A percentile compares a stretch with the other conserved stretches of the same genome.
phyloP scores from a whole-genome alignment of 352 stramenopile species.

The Phytophthora citrophthora region DNA sequence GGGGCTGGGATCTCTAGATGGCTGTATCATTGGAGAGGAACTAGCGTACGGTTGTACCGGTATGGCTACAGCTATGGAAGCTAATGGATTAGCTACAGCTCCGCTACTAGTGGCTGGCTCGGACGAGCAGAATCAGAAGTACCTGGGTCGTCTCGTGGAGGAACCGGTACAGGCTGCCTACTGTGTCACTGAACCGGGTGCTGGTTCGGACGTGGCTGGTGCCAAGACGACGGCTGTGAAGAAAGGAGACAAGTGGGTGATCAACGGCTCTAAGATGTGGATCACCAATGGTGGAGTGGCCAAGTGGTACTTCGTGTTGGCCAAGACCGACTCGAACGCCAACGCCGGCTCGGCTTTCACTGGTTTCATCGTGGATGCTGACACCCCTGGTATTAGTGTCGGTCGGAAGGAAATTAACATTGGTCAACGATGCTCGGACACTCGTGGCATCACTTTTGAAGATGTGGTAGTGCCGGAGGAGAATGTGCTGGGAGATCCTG shows the following conservation, averaged over 20 bases:
- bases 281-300: slow-evolving; percentile 94
- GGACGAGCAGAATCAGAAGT: slow-evolving; percentile 87
- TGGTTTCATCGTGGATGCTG: slow-evolving; percentile 90
- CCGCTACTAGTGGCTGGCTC: slow-evolving; percentile 85
- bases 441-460: slow-evolving; percentile 91
- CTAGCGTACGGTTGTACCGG: slow-evolving; percentile 92
- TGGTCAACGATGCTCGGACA: slow-evolving; percentile 92
- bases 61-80: slow-evolving; percentile 92
- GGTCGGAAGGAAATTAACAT: slow-evolving; percentile 93
- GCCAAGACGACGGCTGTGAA: slow-evolving; percentile 93
- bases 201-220: slow-evolving; percentile 88
- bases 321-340: slow-evolving; percentile 85
- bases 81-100: slow-evolving; percentile 83
- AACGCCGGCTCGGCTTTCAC: slow-evolving; percentile 87
- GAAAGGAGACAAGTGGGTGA: slow-evolving; percentile 93
- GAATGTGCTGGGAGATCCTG: slow-evolving; percentile 87
- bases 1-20: slow-evolving; percentile 80
- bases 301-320: slow-evolving; percentile 92
- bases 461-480: slow-evolving; percentile 88
- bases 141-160: slow-evolving; percentile 84
- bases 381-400: slow-evolving; percentile 86
- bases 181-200: slow-evolving; percentile 91
- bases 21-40: slow-evolving; percentile 89
- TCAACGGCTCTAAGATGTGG: slow-evolving; percentile 95
- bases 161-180: slow-evolving; percentile 87